phyloP scores from a whole-genome alignment of 306 rosid species.

The Vigna angularis region DNA sequence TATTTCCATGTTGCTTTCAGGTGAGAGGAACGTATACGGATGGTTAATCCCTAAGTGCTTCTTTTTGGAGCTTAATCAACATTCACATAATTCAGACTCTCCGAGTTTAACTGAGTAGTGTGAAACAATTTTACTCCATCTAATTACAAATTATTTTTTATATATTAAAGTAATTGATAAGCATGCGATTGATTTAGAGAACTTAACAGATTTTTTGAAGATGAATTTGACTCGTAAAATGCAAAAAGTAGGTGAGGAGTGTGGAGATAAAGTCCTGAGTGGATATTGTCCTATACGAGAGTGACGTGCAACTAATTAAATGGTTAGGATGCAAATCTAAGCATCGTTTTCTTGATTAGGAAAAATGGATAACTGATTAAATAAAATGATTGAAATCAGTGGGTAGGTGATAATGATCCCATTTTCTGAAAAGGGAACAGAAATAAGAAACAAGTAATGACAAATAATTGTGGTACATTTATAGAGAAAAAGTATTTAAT shows the following conservation, averaged over 20 bases:
- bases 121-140: too few species aligned
- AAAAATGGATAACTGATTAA: neutral
- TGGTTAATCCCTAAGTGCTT: neutral
- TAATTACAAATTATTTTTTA: too few species aligned
- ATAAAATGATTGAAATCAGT: neutral
- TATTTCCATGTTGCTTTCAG: slow-evolving; percentile 23
- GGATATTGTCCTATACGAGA: neutral
- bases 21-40: neutral
- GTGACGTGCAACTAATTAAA: slow-evolving; percentile 20
- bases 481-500: neutral
- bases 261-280: neutral
- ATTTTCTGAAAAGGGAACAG: neutral
- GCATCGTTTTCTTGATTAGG: neutral
- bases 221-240: neutral
- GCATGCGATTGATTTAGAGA: neutral
- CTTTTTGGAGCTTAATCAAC: neutral
- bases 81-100: too few species aligned
- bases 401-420: neutral
- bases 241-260: neutral
- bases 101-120: too few species aligned
- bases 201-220: neutral
- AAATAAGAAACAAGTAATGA: neutral
- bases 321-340: neutral
- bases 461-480: neutral
- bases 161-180: too few species aligned